Base-by-base conservation (phyloP, 805 yeast species). In the Ogataea ramenticola region DNA sequence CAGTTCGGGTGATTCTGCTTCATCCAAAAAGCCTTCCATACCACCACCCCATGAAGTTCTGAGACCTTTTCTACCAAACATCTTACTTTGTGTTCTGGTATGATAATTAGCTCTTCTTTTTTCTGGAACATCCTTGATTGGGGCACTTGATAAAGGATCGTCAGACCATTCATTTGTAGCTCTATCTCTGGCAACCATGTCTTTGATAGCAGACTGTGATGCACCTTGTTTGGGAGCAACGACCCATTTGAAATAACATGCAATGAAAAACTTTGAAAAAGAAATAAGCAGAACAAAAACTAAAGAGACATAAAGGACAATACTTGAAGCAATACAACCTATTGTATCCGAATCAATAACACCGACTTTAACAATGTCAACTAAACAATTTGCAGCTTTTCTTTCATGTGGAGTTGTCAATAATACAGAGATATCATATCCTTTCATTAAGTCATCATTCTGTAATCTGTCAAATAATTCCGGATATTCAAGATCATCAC, bases 261-360 rank as follows among this genome's bases (percentile, higher is more conserved):
- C 97, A 61, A 91, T 70, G 14, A 84, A 45, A 55, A 93, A 93
- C 65, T 90, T 90, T 36, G 71, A 71, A 42, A 81, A 57, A 21
- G 89, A 95, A 43, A 93, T 77, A 2, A 95, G 75, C 46, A 93
- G 70, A 54, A 93, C 90, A 59, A 93, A 88, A 10, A 85, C 82
- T 55, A 93, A 72, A 1, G 97, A 86, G 7, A 84, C 74, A 53
- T 79, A 78, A 47, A 93, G 73, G 1, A 93, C 96, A 34, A 90
- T 80, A 43, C 80, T 68, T 0, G 97, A 88, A 0, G 96, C 95
- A 57, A 93, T 80, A 66, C 99, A 93, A 6, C 99, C 99, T 55
- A 93, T 79, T 7, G 96, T 80, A 33, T 86, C 86, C 2, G 90
- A 79, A 58, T 93, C 98, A 36, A 93, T 77, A 40, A 79, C 80